A percentile compares a stretch with the other conserved stretches of the same genome.
phyloP scores from a whole-genome alignment of 768 basidiomycete species.

The Russula sp. region DNA sequence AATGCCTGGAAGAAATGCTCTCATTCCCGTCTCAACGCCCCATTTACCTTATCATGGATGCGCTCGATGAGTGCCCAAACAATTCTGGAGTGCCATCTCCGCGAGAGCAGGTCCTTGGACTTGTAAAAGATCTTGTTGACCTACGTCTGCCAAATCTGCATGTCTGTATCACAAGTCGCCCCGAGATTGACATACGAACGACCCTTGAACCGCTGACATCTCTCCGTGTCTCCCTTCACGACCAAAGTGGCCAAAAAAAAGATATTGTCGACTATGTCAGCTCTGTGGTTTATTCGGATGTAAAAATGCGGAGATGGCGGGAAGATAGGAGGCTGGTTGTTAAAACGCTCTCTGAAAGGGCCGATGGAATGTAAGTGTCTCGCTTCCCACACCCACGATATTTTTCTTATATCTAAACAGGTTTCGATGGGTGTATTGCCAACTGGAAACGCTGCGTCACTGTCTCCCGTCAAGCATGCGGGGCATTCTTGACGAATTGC shows the following conservation, averaged over 20 bases:
- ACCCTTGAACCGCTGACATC: neutral
- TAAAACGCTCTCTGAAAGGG: neutral
- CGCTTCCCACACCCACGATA: too few species aligned
- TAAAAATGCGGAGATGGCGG: slow-evolving; percentile 7
- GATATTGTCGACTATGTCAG: slow-evolving; percentile 4
- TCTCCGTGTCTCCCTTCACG: slow-evolving; percentile 1
- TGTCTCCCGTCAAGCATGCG: neutral
- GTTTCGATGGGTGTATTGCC: slow-evolving; percentile 5
- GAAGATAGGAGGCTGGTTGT: slow-evolving; percentile 6
- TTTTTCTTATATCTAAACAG: neutral
- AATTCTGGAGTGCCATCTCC: neutral
- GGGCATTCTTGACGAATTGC: neutral
- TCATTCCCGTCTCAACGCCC: neutral
- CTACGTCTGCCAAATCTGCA: neutral
- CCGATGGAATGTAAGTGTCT: slow-evolving; percentile 4
- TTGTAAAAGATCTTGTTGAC: neutral
- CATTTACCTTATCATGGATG: neutral
- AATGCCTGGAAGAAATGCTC: neutral
- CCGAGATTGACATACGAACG: neutral
- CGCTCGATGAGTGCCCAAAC: slow-evolving; percentile 8
- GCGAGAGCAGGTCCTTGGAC: neutral
- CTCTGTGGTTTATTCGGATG: neutral
- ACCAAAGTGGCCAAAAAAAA: slow-evolving; percentile 3
- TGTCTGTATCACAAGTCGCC: neutral
- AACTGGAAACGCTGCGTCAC: slow-evolving; percentile 1